A percentile compares a stretch with the other conserved stretches of the same genome.
Conservation (phyloP, 2,329 filamentous ascomycete species). For the Torrubiella hemipterigena region DNA sequence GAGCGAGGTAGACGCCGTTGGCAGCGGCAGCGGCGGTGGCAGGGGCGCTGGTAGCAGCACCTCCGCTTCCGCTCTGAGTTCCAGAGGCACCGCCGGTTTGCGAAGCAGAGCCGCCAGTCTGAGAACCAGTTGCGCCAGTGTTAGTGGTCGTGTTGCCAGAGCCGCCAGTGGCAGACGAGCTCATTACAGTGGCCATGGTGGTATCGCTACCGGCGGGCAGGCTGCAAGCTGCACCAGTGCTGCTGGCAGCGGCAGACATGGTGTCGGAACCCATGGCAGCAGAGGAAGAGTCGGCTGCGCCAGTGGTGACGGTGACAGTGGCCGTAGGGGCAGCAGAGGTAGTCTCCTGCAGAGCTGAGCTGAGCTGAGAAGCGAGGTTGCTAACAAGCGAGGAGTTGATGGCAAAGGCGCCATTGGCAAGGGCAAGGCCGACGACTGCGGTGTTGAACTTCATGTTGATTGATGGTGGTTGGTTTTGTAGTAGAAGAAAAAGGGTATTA, state of each 20-base stretch:
- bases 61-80: not conserved
- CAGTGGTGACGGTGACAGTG: not conserved
- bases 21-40: constrained; percentile 3
- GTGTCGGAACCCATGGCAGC: not conserved
- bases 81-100: not conserved
- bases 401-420: constrained; percentile 4
- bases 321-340: not conserved
- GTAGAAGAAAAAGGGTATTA: not conserved
- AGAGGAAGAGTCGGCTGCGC: not conserved
- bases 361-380: too few relatives aligned
- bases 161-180: too few relatives aligned
- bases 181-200: too few relatives aligned
- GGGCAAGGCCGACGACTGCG: constrained; percentile 5
- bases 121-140: too few relatives aligned
- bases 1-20: constrained; percentile 4
- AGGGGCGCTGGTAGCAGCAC: not conserved
- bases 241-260: not conserved
- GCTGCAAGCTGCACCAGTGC: not conserved
- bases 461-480: not conserved
- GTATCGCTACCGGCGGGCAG: too few relatives aligned
- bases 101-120: too few relatives aligned
- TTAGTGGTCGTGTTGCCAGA: too few relatives aligned
- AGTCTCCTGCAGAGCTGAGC: too few relatives aligned
- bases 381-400: too few relatives aligned
- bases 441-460: constrained; percentile 6